Evolutionary conservation across 1,284 basidiomycete genomes (phyloP).

Genomic region (Cutaneotrichosporon mucoides): DNA sequence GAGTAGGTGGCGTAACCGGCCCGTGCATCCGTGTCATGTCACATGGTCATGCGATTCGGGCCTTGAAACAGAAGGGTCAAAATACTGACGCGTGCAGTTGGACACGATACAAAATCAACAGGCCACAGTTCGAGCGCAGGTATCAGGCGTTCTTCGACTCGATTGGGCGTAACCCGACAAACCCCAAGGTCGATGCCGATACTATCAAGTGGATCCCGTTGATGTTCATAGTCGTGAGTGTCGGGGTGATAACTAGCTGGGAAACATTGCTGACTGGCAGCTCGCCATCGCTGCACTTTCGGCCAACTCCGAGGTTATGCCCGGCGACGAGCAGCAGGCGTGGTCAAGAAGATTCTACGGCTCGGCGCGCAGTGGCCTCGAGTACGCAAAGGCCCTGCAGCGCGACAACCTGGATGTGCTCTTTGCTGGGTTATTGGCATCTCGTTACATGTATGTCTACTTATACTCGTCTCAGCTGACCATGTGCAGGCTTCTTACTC

Average conservation of each 20-base stretch:
- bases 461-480: constrained; percentile 1
- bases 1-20: constrained; percentile 9
- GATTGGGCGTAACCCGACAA: constrained; percentile 42
- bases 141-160: constrained; percentile 48
- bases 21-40: no score
- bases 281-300: constrained; percentile 50
- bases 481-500: constrained; percentile 42
- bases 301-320: constrained; percentile 44
- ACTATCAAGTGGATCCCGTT: constrained; percentile 50
- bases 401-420: constrained; percentile 50
- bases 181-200: constrained; percentile 46
- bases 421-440: constrained; percentile 49
- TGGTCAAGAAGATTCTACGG: constrained; percentile 51
- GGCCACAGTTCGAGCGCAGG: constrained; percentile 44
- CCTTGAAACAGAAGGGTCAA: background rate
- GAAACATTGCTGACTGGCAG: constrained; percentile 17
- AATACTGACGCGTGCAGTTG: constrained; percentile 31
- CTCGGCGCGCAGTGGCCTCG: constrained; percentile 45
- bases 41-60: no score
- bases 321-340: constrained; percentile 41
- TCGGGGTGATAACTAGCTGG: constrained; percentile 2
- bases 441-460: constrained; percentile 48
- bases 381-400: constrained; percentile 50
- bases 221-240: constrained; percentile 50
- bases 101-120: constrained; percentile 52